Evolutionary conservation across 2,329 filamentous ascomycete species (phyloP), one percentile per base, ranked within the genome.

Genomic region (Diaporthe sp.): DNA sequence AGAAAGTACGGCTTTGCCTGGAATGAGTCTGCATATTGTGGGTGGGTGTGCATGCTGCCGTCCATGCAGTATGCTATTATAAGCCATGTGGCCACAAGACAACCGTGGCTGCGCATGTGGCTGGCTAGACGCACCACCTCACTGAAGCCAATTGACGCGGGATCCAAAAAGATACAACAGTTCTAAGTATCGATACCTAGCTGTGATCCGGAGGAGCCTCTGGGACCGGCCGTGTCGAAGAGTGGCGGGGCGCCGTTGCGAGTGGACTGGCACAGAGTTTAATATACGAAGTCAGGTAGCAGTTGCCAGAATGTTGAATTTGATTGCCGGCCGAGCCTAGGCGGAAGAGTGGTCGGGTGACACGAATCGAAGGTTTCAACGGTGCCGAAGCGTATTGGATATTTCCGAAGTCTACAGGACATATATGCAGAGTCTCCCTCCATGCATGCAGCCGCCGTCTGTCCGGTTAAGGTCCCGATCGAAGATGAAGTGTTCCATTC

Each of bases 281-380:
- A 67, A 55, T 31, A 70, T 51, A 53, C 46, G 22, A 31, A 8
- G 46, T 39, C 49, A 70, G 49, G n/a, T 39, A 39, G 65, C 31
- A 70, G 28, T 55, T 70, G 46, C 22, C 34, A 31, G 6, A 39
- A 68, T 53, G 65, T 53, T 53, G 37, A 28, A 53, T 12, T 6
- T 17, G 13, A 68, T 51, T 53, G 49, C 65, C 31, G 46, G 28
- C 15, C 28, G 49, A 28, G 9, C 46, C 49, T 53, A 22, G 22
- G 46, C 46, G 15, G 22, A 68, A 53, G 15, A 25, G 17, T 4
- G 65, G 22, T 68, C 46, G 46, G 65, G 65, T 68, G 34, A 53
- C 65, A 68, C 65, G 22, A 68, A 70, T 31, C 49, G 49, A 70
- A 70, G n/a, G 49, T 28, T 70, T 42, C 65, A 55, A 53, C 49